Conservation (phyloP, 345 rosid species). For the Brassica nigra region DNA sequence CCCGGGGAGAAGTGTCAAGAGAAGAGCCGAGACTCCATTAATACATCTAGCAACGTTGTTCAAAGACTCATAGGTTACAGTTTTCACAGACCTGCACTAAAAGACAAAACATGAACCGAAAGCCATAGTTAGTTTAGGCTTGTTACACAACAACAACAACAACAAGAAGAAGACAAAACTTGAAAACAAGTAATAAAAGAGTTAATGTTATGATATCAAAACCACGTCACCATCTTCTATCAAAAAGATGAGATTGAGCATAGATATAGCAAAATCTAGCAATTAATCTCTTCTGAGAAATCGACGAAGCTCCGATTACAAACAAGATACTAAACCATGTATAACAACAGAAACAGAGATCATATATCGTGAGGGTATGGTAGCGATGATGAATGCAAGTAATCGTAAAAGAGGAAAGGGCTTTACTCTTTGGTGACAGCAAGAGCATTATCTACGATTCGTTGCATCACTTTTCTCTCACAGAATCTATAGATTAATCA, state of each 20-base stretch:
- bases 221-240: neutral
- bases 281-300: too few relatives aligned
- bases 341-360: neutral
- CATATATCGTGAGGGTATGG: too few relatives aligned
- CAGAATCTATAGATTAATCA: neutral
- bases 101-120: conserved; percentile 37
- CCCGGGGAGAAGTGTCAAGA: conserved; percentile 74
- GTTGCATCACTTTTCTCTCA: conserved; percentile 52
- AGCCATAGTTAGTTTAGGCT: conserved; percentile 13
- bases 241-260: too few relatives aligned
- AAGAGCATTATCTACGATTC: conserved; percentile 79
- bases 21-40: conserved; percentile 81
- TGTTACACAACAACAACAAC: neutral
- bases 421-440: conserved; percentile 94
- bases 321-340: too few relatives aligned
- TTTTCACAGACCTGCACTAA: conserved; percentile 87
- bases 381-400: neutral
- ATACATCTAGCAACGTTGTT: conserved; percentile 77
- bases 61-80: conserved; percentile 81
- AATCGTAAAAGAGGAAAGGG: conserved; percentile 3
- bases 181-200: neutral
- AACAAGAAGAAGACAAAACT: conserved; percentile 8
- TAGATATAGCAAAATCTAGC: too few relatives aligned
- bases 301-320: too few relatives aligned
- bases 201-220: neutral